Base-by-base conservation (phyloP, 1,139 yeast genomes). In the Kazachstania sp. region DNA sequence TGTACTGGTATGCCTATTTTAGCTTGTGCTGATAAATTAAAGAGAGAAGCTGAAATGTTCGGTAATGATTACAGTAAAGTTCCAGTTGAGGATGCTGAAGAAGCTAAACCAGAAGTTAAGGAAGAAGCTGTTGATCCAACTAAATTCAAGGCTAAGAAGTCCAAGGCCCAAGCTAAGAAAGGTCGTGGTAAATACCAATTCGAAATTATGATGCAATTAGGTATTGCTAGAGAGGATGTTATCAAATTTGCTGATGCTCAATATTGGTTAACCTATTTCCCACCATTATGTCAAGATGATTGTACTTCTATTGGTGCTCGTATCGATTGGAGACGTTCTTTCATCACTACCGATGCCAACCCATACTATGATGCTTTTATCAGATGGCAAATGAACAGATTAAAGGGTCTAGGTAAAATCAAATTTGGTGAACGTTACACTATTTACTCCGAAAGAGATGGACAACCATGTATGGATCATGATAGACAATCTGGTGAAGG, bases 1-100 rank as follows among this genome's bases (percentile, higher is more conserved):
- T 94, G 98, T 77, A 92, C 98, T 40, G 99, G 99, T 74, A 85
- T 92, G 97, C 98, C 99, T 49, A 94, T 92, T 67, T 84, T 81
- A 72, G 92, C 98, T 16, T 79, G 96, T 62, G 98, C 99, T 43
- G 99, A 92, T 70, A 92, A 92, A 70, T 78, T 94, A 61, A 79
- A 81, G 63, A 80, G 98, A 68, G 98, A 92, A 73, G 75, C 90
- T 50, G 97, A 92, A 70, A 69, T 79, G 66, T 92, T 92, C 67
- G 98, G 99, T 43, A 73, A 70, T 29, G 90, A 86, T 61, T 92
- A 86, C 63, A 73, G 79, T 19, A 80, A 74, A 42, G 82, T 81
- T 43, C 73, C 77, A 41, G 78, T 71, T 39, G 81, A 71, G n/a
- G 50, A 71, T 29, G 81, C 38, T n/a, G 50, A 73, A 48, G 78